phyloP scores from a whole-genome alignment of 495 filamentous ascomycete genomes.

The Haplographium delicatum region DNA sequence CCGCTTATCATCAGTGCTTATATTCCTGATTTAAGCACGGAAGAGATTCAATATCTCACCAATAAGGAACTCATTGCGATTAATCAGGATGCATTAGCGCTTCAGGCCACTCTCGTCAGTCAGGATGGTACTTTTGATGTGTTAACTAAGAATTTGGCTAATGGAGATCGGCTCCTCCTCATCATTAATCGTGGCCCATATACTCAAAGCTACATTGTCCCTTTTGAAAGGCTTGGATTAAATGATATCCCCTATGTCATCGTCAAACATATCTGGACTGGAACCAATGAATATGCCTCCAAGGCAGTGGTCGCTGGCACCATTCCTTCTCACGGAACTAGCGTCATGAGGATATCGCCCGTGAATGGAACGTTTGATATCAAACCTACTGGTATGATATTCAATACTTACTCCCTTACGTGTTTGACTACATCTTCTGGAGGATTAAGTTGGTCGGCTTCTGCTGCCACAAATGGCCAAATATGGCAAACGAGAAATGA shows the following conservation, averaged over 20 bases:
- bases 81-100: conserved; percentile 44
- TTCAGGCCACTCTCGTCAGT: conserved; percentile 34
- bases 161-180: conserved; percentile 18
- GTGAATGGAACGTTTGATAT: not conserved
- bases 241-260: not conserved
- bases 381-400: conserved; percentile 19
- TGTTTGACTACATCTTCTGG: conserved; percentile 1
- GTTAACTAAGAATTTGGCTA: conserved; percentile 17
- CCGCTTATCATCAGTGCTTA: conserved; percentile 21
- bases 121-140: conserved; percentile 21
- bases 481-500: conserved; percentile 16
- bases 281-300: conserved; percentile 7
- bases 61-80: conserved; percentile 44
- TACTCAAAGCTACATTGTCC: conserved; percentile 4
- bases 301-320: conserved; percentile 7
- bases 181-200: conserved; percentile 12
- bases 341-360: conserved; percentile 6
- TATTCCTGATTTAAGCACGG: conserved; percentile 7
- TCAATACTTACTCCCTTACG: conserved; percentile 18
- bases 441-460: conserved; percentile 7
- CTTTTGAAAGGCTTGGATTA: conserved; percentile 15
- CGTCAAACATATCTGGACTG: conserved; percentile 19
- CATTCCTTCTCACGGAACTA: conserved; percentile 17
- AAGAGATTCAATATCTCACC: conserved; percentile 26
- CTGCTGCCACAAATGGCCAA: conserved; percentile 16